phyloP scores from a whole-genome alignment of 2,329 filamentous ascomycete genomes.

The Orbilia blumenaviensis region DNA sequence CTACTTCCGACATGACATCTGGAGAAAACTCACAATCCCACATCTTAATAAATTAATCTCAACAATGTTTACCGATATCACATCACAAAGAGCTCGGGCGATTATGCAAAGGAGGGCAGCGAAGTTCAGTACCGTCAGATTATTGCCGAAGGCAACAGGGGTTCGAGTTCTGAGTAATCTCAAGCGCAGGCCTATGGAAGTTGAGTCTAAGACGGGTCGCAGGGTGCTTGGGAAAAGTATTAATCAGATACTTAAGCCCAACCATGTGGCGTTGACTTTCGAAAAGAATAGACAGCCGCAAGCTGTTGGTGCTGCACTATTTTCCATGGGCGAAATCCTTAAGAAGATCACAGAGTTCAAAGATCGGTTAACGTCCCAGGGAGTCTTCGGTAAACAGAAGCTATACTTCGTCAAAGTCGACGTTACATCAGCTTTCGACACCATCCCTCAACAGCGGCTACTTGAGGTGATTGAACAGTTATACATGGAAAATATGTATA shows the following conservation, averaged over 20 bases:
- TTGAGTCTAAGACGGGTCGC: conserved; percentile 28
- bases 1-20: conserved; percentile 94
- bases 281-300: conserved; percentile 75
- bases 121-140: conserved; percentile 79
- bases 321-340: conserved; percentile 84
- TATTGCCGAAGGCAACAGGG: conserved; percentile 81
- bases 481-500: conserved; percentile 67
- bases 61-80: conserved; percentile 81
- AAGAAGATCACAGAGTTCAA: conserved; percentile 76
- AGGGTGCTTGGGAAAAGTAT: conserved; percentile 70
- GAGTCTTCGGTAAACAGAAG: conserved; percentile 59
- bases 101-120: conserved; percentile 72
- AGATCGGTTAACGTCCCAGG: conserved; percentile 61
- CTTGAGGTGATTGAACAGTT: conserved; percentile 69
- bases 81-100: conserved; percentile 66
- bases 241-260: conserved; percentile 75
- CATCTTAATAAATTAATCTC: conserved; percentile 73
- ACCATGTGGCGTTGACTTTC: conserved; percentile 78
- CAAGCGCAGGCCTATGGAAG: conserved; percentile 69
- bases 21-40: conserved; percentile 79
- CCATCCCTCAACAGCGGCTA: conserved; percentile 82
- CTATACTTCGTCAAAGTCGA: conserved; percentile 94
- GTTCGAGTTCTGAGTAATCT: conserved; percentile 90
- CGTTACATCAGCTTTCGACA: conserved; percentile 92
- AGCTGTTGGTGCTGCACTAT: conserved; percentile 79